phyloP scores from a whole-genome alignment of 305 asterid genomes.

The Ilex paraguariensis region DNA sequence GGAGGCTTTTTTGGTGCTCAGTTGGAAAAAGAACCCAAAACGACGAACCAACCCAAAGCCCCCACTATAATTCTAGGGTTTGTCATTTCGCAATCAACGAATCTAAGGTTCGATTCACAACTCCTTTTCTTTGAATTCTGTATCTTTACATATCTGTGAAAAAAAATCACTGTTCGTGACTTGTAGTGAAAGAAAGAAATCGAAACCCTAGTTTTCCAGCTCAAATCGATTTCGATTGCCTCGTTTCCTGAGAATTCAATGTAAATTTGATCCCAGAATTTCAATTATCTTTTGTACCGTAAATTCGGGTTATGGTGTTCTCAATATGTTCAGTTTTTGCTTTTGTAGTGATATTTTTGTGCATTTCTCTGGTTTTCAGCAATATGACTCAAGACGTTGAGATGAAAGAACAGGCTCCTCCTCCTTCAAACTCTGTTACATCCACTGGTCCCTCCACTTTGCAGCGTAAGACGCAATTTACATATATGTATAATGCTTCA shows the following conservation, averaged over 20 bases:
- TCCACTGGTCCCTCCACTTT: constrained; percentile 15
- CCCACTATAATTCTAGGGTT: background rate
- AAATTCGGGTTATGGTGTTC: background rate
- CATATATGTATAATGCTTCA: background rate
- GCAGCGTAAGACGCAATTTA: background rate
- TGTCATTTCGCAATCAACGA: background rate
- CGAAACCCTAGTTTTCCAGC: background rate
- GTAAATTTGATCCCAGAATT: background rate
- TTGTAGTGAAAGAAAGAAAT: background rate
- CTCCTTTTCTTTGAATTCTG: background rate
- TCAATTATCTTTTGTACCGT: background rate
- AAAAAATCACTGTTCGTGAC: background rate
- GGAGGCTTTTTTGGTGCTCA: too few species aligned
- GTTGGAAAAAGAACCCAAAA: too few species aligned
- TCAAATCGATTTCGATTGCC: background rate
- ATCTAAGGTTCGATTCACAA: background rate
- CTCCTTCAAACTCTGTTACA: constrained; percentile 6
- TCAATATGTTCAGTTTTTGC: background rate
- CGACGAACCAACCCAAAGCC: too few species aligned
- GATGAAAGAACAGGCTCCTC: constrained; percentile 15
- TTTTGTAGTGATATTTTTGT: background rate
- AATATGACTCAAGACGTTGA: constrained; percentile 17
- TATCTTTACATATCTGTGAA: background rate
- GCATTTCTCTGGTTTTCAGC: constrained; percentile 2
- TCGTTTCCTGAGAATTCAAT: background rate